Base-by-base conservation (phyloP, 2,329 filamentous ascomycete species). In the Alternaria ventricosa region DNA sequence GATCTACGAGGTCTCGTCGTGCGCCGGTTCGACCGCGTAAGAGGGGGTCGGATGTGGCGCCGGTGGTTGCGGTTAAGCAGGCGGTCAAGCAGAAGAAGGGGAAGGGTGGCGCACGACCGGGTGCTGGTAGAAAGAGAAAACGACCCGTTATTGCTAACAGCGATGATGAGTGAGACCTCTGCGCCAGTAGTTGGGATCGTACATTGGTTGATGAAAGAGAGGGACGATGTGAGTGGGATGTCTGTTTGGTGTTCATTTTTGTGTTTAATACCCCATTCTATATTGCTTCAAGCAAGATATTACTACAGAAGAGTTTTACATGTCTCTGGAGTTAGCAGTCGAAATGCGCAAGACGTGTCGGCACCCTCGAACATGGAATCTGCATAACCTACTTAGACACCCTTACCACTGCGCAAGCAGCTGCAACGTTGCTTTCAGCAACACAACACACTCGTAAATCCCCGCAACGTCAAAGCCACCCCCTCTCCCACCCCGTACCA, bases 61-160 rank as follows among this genome's bases (percentile, higher is more conserved):
- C 57, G 12, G 57, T 64, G 22, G 25, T 64, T 23, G 49, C 9
- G 20, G 49, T 36, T 30, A 53, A 53, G 49, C 36, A 41, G 11
- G 58, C 55, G 15, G 56, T 45, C 5, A 46, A 55, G 50, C 58
- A 20, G 33, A 50, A 22, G 18, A 66, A 47, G 33, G 33, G 28
- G 22, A 64, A 63, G 28, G 60, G 64, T 13, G 64, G 62, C 44
- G 30, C 22, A n/a, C 65, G 55, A 25, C 51, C 49, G 4, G 59
- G 47, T 55, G 64, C 54, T 28, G 57, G 57, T 7, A 66, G 53
- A 20, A 69, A 68, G 58, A 65, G 68, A 45, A 71, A 71, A 28
- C 55, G 68, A 57, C 59, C 61, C 20, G 11, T 68, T 7, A 25
- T 67, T 25, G 25, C 43, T 63, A 64, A 58, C 28, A 67, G 66